Evolutionary conservation across 1,284 basidiomycete genomes (phyloP), one percentile per base, ranked within the genome.

Genomic region (Vanrija pseudolonga): DNA sequence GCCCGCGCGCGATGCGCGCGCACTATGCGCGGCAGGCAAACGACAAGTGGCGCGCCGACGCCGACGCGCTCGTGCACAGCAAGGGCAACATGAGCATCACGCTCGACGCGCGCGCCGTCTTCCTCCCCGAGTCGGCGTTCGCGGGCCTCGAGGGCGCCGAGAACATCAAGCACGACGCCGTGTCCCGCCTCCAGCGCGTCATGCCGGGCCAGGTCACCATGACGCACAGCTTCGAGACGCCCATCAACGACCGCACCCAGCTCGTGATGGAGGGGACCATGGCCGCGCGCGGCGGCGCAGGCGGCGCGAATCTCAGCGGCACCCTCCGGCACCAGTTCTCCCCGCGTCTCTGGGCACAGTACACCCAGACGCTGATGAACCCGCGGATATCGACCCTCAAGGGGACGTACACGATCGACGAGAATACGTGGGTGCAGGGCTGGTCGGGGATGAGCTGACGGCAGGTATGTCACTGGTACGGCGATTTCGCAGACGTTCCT

Each of bases 261-360:
- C 7, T 76, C 12, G 59, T 70, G 8, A 59, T 68, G 36, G 65
- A 66, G 36, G 74, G 71, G 2, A 77, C 79, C 50, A 78, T 79
- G 70, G 66, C 77, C 20, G 66, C 67, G 7, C 61, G 76, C 22
- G 67, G 67, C 45, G 71, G 76, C 7, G 62, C 67, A 17, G 78
- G 80, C 9, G 79, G 77, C 6, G 79, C 76, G 6, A 80, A 80
- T 50, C 60, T 81, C 3, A 60, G 79, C 4, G 80, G 80, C 4
- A 80, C 79, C 1, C 50, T 81, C 38, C 75, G 72, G 56, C 78
- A 79, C 56, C 78, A 80, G 50, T 80, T 77, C 62, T 74, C 69
- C n/a, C 77, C 78, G 0, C 67, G 68, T 14, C 62, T 80, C 8
- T 75, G 72, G 65, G 57, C 72, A 3, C 47, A 68, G 61, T 51